Percentiles rank a stretch among this genome's conserved stretches.
These are phyloP conservation scores for Candolleomyces eurysporus DNA, from an alignment of 768 basidiomycete species.

Conservation along the genomic window DNA sequence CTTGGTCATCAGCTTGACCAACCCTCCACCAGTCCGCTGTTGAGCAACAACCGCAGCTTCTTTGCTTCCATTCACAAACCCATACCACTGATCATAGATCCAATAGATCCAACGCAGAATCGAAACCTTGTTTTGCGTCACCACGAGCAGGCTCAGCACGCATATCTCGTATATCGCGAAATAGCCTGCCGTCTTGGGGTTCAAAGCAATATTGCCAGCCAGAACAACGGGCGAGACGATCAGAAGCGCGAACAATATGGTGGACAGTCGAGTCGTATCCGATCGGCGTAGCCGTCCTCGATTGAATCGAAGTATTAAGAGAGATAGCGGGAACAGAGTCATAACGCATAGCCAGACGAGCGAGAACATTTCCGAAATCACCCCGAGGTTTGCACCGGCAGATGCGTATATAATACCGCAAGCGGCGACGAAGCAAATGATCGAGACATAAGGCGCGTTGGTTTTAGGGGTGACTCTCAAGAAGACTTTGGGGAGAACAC, in stretches of 20 bases:
- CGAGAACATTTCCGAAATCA: conserved; percentile 70
- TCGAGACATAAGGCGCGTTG: conserved; percentile 49
- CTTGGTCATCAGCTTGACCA: conserved; percentile 44
- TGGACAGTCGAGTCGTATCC: conserved; percentile 35
- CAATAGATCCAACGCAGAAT: conserved; percentile 57
- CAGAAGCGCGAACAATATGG: conserved; percentile 40
- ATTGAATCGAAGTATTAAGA: conserved; percentile 62
- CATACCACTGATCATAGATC: conserved; percentile 55
- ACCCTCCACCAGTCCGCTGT: conserved; percentile 10
- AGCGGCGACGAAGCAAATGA: conserved; percentile 49
- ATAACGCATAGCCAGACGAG: conserved; percentile 67
- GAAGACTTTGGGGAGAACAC: conserved; percentile 56
- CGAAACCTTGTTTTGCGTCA: conserved; percentile 52
- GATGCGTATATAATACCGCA: conserved; percentile 56
- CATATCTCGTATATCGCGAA: conserved; percentile 61
- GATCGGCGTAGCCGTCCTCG: conserved; percentile 54
- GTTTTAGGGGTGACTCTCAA: conserved; percentile 47
- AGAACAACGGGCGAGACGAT: conserved; percentile 41
- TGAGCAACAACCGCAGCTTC: conserved; percentile 40
- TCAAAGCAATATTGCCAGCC: conserved; percentile 58
- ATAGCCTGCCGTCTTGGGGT: conserved; percentile 60
- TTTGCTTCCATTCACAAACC: conserved; percentile 40
- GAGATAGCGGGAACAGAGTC: conserved; percentile 59
- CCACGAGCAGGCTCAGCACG: conserved; percentile 44
- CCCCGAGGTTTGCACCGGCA: conserved; percentile 46